These are phyloP conservation scores for Geosmithia morbida DNA, from an alignment of 2,329 filamentous ascomycete genomes.

Conservation along the genomic window DNA sequence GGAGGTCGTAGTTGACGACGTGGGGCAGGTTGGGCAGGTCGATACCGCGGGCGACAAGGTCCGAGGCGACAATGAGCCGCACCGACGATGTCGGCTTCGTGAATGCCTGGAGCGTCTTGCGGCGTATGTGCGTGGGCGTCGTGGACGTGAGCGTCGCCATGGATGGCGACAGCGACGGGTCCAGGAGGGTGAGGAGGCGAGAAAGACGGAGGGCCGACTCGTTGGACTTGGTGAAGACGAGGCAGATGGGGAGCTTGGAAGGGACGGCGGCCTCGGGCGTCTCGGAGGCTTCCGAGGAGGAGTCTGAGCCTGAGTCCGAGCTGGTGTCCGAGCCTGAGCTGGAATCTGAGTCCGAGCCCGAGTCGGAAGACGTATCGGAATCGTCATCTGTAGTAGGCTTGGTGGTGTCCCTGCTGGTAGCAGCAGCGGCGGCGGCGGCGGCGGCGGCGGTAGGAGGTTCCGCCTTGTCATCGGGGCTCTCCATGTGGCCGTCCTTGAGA, in stretches of 20 bases:
- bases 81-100: slow-evolving; percentile 48
- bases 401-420: slow-evolving; percentile 3
- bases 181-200: slow-evolving; percentile 57
- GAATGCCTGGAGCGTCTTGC: slow-evolving; percentile 55
- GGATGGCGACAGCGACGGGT: slow-evolving; percentile 37
- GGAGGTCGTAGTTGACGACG: slow-evolving; percentile 90
- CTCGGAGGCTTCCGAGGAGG: slow-evolving; percentile 13
- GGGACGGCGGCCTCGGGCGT: slow-evolving; percentile 15
- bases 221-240: slow-evolving; percentile 87
- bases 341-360: slow-evolving; percentile 14
- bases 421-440: slow-evolving; percentile 2
- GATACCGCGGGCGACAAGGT: slow-evolving; percentile 83
- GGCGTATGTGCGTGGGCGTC: slow-evolving; percentile 55
- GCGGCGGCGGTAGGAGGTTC: slow-evolving; percentile 3
- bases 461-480: slow-evolving; percentile 5
- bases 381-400: slow-evolving; percentile 8
- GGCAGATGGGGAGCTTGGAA: slow-evolving; percentile 28
- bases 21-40: slow-evolving; percentile 68
- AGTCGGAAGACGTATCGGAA: slow-evolving; percentile 10
- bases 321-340: slow-evolving; percentile 12
- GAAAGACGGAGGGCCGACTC: slow-evolving; percentile 79
- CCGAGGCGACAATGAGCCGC: slow-evolving; percentile 74
- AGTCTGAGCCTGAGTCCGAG: slow-evolving; percentile 19
- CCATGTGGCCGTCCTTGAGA: slow-evolving; percentile 42
- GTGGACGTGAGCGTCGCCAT: slow-evolving; percentile 66